Base-by-base conservation (phyloP, 2,329 filamentous ascomycete genomes). In the Aspergillus sp. region DNA sequence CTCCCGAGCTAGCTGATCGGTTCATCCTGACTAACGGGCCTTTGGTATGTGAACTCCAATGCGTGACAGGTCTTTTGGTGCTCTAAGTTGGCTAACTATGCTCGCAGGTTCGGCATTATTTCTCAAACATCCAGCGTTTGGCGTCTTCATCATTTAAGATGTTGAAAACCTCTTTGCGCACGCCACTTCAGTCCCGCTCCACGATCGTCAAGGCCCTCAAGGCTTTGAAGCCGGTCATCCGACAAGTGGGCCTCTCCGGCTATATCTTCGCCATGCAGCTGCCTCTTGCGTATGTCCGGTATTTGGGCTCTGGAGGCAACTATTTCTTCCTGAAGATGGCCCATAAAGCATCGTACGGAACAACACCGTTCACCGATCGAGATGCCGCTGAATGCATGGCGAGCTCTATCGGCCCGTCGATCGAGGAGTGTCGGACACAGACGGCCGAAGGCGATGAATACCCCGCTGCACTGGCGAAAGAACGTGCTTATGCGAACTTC, bases 231-330 rank as follows among this genome's bases (percentile, higher is more conserved):
- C 80, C 81, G 1, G 63, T 84, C 1, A 31, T 76, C n/a, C 65
- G 65, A 17, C 82, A 85, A 57, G 54, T 79, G 19, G 47, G 64
- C 7, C 69, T 75, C 49, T 83, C 80, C 2, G 77, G 78, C 53
- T 85, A 85, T 58, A 73, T 83, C 46, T 83, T 83, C 57, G 73
- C 72, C 13, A 78, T 84, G 66, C 74, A 78, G 40, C 67, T 84
- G 2, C 81, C 80, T 2, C 63, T 66, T 31, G 66, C 71, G 3
- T 59, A 81, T 13, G 73, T 78, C 45, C 68, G 62, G 44, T 74
- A 71, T 58, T 65, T 77, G 46, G 75, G 74, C n/a, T 71, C 63
- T 0, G 74, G 79, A n/a, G 77, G 80, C 6, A 79, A 82, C 55
- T 73, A 69, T 53, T 76, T 75, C 49, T 76, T 81, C 47, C 56